These are phyloP conservation scores for Fraxinus floribunda DNA, from an alignment of 305 asterid genomes.

Conservation along the genomic window DNA sequence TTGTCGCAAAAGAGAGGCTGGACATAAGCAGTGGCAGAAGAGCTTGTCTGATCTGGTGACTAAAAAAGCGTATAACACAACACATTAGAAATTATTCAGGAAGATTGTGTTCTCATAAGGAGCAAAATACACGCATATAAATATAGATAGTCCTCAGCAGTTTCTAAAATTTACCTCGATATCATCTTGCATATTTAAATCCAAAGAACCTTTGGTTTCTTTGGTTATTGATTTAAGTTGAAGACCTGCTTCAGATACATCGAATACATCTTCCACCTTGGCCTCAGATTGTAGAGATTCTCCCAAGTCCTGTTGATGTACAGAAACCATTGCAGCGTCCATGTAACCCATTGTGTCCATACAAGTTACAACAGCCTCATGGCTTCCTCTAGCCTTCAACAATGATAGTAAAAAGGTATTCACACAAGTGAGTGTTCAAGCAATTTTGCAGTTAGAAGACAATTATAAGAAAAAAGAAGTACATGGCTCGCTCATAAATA, in stretches of 20 bases:
- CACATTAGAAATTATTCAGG: constrained; percentile 20
- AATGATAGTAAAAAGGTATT: constrained; percentile 14
- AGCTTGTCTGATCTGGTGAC: constrained; percentile 33
- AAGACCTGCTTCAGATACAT: constrained; percentile 31
- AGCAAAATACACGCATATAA: constrained; percentile 6
- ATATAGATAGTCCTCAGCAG: not conserved
- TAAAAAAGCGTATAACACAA: constrained; percentile 27
- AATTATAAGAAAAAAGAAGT: constrained; percentile 6
- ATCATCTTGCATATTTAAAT: constrained; percentile 25
- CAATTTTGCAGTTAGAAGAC: constrained; percentile 13
- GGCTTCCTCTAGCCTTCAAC: constrained; percentile 35
- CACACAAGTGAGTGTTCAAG: constrained; percentile 22
- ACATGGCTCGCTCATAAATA: not conserved
- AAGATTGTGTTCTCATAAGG: constrained; percentile 10
- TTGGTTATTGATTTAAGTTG: constrained; percentile 30
- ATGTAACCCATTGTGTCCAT: constrained; percentile 23
- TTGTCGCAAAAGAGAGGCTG: constrained; percentile 22
- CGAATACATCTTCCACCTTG: constrained; percentile 28
- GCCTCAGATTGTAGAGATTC: constrained; percentile 27
- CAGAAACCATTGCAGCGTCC: constrained; percentile 25
- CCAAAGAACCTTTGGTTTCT: constrained; percentile 18
- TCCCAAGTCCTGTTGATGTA: constrained; percentile 29
- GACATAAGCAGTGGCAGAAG: constrained; percentile 28
- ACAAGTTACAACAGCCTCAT: constrained; percentile 30
- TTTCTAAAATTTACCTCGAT: constrained; percentile 30